Evolutionary conservation across 208 protist species (phyloP), one percentile per base, ranked within the genome.

Genomic region (Acanthamoeba culbertsoni): DNA sequence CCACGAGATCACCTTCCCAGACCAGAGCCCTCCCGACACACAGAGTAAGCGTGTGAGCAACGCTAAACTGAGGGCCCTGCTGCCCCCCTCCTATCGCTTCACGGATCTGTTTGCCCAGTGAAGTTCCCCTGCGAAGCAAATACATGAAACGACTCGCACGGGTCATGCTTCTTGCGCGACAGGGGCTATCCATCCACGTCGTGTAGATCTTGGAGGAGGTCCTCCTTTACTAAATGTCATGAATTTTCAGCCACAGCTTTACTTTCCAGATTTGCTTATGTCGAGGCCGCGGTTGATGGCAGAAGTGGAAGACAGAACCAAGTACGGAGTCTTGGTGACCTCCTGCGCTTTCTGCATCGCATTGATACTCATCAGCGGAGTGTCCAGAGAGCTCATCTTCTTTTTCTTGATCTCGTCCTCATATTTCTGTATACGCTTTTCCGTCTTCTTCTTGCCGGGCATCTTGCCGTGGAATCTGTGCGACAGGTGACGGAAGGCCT

Each of bases 381-480:
- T 93, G 88, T 93, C 88, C 16, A 57, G 46, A 31, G 43, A 65
- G 46, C 23, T 65, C 71, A 84, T 84, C 51, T 79, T 65, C 88
- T 73, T 93, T 31, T 46, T 53, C 88, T 93, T 93, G 23, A 93
- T 8, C 23, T 89, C 79, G 3, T 89, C 79, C 79, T 89, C 51
- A 23, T 65, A 89, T 46, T 62, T 91, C 45, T 93, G 51, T 7
- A 93, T 2, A 23, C 53, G 45, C 88, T 93, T 93, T 57, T 93
- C 88, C 18, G 43, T 55, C 88, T 93, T 93, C 71, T 84, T 79
- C 88, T 93, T 93, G 88, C 88, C 88, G 31, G 88, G 88, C 88
- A 68, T 65, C 88, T 84, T 93, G 88, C 88, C 88, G 88, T 93
- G 88, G 88, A 93, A 93, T 43, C 37, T 10, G 57, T 93, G 88